Evolutionary conservation across 23 red algal genomes (phyloP).

Genomic region (Gracilaria domingensis): DNA sequence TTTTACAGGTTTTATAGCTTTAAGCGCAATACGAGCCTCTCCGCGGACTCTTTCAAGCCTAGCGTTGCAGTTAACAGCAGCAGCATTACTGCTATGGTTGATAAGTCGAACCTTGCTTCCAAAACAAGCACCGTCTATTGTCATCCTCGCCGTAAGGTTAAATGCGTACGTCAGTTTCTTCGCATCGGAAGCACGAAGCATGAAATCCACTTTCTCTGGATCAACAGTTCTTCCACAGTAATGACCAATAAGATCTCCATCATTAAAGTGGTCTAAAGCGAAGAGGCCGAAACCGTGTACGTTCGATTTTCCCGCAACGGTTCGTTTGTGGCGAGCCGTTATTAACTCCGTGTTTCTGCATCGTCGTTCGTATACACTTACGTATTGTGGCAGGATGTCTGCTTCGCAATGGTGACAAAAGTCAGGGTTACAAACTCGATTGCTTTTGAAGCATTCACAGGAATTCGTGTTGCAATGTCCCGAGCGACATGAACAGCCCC

Average conservation of each 20-base stretch:
- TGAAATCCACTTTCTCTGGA: constrained; percentile 30
- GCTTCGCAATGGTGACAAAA: constrained; percentile 58
- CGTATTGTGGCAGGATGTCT: constrained; percentile 17
- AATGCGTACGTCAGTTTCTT: constrained; percentile 69
- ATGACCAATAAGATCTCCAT: constrained; percentile 59
- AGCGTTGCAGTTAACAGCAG: constrained; percentile 38
- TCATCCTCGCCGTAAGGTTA: constrained; percentile 43
- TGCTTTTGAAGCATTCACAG: constrained; percentile 34
- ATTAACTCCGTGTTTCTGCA: constrained; percentile 55
- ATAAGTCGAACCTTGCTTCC: constrained; percentile 69
- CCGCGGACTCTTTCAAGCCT: constrained; percentile 59
- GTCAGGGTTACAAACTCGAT: constrained; percentile 59
- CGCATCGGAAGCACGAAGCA: constrained; percentile 47
- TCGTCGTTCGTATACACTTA: constrained; percentile 1
- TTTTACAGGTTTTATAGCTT: constrained; percentile 29
- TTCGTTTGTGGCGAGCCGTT: constrained; percentile 50
- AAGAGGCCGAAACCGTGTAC: constrained; percentile 76
- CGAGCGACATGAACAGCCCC: constrained; percentile 53
- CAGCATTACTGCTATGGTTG: constrained; percentile 32
- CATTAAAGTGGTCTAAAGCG: constrained; percentile 43
- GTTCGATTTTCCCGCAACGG: constrained; percentile 36
- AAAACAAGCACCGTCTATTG: constrained; percentile 50
- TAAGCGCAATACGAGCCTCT: constrained; percentile 42
- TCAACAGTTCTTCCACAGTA: constrained; percentile 64
- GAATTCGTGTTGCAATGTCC: constrained; percentile 57